A percentile compares a stretch with the other conserved stretches of the same genome.
Evolutionary conservation across 805 yeast species (phyloP).

Genomic region (Priceomyces carsonii): DNA sequence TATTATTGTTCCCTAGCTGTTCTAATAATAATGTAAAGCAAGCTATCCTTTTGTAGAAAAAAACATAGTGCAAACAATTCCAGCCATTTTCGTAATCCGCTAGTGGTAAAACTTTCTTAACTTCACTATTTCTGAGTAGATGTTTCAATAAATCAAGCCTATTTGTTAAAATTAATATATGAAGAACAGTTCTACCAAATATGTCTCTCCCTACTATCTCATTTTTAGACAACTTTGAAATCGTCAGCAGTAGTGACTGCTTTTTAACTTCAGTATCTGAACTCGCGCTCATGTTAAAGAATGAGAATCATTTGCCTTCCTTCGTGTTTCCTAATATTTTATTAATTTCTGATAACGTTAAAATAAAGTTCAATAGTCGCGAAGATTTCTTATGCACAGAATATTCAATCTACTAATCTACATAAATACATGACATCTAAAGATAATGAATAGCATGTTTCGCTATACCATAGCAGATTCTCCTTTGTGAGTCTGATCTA

Average conservation of each 20-base stretch:
- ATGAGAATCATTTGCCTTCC: constrained; percentile 1
- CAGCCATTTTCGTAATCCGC: constrained; percentile 79
- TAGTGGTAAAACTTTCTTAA: constrained; percentile 39
- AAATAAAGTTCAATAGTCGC: no score
- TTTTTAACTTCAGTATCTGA: constrained; percentile 5
- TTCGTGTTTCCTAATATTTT: no score
- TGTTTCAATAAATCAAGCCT: constrained; percentile 46
- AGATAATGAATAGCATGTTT: background rate
- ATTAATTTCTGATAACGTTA: no score
- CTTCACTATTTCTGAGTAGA: constrained; percentile 48
- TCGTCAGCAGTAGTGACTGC: constrained; percentile 3
- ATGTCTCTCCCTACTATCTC: constrained; percentile 57
- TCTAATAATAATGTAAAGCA: constrained; percentile 48
- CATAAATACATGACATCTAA: no score
- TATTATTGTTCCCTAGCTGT: constrained; percentile 15
- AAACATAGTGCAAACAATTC: constrained; percentile 74
- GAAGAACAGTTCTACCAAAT: constrained; percentile 70
- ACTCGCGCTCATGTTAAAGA: constrained; percentile 4
- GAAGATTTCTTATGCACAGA: no score
- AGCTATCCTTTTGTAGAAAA: constrained; percentile 55
- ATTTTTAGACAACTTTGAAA: constrained; percentile 18
- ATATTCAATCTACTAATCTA: no score
- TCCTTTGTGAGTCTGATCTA: background rate
- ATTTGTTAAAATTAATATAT: constrained; percentile 52
- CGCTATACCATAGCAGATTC: background rate